Percentiles rank a stretch among this genome's conserved stretches.
Evolutionary conservation across 2,329 filamentous ascomycete genomes (phyloP).

Genomic region (Microdochium paspali): DNA sequence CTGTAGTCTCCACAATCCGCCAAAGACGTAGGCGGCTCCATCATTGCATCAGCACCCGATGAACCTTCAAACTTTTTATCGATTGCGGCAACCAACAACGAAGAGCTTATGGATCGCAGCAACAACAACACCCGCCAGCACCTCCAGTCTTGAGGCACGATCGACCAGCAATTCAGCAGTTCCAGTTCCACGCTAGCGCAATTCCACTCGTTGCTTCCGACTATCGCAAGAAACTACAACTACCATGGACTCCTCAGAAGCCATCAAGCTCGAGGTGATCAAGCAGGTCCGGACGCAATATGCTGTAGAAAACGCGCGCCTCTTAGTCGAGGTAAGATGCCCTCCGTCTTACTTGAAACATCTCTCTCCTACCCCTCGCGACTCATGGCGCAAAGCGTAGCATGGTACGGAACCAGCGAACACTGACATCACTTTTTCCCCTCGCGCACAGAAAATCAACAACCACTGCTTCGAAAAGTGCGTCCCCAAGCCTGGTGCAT

Average conservation of each 20-base stretch:
- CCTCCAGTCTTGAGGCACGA: not conserved
- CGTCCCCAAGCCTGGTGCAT: constrained; percentile 58
- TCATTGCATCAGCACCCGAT: not conserved
- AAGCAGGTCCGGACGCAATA: constrained; percentile 55
- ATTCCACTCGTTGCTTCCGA: too few relatives aligned
- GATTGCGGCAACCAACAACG: not conserved
- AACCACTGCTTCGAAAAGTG: constrained; percentile 75
- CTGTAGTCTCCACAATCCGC: not conserved
- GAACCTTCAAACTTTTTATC: not conserved
- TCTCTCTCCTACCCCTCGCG: not conserved
- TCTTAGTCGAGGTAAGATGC: constrained; percentile 56
- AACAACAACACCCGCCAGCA: not conserved
- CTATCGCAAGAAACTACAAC: constrained; percentile 13
- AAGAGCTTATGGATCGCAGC: too few relatives aligned
- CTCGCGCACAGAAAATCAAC: constrained; percentile 57
- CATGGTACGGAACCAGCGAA: not conserved
- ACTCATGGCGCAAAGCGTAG: not conserved
- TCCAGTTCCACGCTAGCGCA: not conserved
- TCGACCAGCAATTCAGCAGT: not conserved
- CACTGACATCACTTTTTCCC: not conserved
- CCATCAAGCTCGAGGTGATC: constrained; percentile 53
- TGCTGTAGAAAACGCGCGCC: constrained; percentile 58
- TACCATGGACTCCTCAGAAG: constrained; percentile 48
- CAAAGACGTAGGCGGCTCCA: not conserved
- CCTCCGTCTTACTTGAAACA: not conserved